Evolutionary conservation across 2,329 filamentous ascomycete species (phyloP), one percentile per base, ranked within the genome.

Genomic region (Fusarium pseudoanthophilum): DNA sequence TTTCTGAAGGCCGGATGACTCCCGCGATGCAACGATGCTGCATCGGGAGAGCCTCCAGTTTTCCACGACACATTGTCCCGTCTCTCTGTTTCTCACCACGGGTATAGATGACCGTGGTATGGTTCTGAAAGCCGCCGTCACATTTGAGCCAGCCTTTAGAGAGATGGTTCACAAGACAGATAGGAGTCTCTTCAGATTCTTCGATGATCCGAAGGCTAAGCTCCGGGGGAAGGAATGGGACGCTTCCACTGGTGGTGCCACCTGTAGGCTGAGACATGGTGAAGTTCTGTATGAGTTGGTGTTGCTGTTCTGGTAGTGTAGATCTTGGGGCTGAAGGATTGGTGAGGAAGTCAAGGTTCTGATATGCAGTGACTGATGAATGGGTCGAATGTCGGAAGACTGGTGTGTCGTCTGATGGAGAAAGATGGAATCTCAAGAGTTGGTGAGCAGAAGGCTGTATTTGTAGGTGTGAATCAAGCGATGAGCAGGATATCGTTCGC

Each of bases 11-110:
- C 24, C 24, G 32, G 14, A 39, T 37, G 8, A 20, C 36, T n/a
- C 55, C 56, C 10, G 28, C 16, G 8, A 60, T 18, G 20, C 61
- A 64, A 26, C 24, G 30, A 32, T 64, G 61, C 7, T 60, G 55
- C 36, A 49, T 4, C 5, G 16, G 55, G 13, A 64, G 34, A 20
- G 10, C 4, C 46, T 51, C 61, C 1, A 64, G 28, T 8, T 10
- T 51, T 14, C 61, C 56, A n/a, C 37, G 56, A 36, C 24, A 9
- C 4, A 30, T 32, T 11, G 15, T 10, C 3, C 24, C 30, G 15
- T 61, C 28, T n/a, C 2, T 18, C 3, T 51, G 11, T 11, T 15
- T 16, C 5, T 36, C 30, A 5, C 61, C 55, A 18, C 56, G 36
- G 15, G 56, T 61, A 7, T 64, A 64, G 7, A 51, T 37, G 16